phyloP scores from a whole-genome alignment of 2,329 filamentous ascomycete species.

The Leptographium galeiforme region DNA sequence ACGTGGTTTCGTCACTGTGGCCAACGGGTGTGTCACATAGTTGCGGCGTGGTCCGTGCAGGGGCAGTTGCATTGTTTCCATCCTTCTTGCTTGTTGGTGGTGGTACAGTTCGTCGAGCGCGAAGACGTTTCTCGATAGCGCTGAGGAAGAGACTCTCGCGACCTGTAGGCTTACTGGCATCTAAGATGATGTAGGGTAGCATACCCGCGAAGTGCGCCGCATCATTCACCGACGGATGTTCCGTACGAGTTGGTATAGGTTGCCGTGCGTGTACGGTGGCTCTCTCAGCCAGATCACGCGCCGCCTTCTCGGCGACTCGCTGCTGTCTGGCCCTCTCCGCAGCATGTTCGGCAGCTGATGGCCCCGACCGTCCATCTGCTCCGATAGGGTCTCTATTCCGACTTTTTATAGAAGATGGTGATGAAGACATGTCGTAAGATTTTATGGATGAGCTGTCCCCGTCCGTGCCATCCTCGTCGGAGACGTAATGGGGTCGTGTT shows the following conservation, averaged over 20 bases:
- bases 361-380: background rate
- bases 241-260: slow-evolving; percentile 31
- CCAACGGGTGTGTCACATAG: background rate
- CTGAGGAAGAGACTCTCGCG: slow-evolving; percentile 61
- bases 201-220: slow-evolving; percentile 43
- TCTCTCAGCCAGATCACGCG: slow-evolving; percentile 41
- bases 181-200: slow-evolving; percentile 56
- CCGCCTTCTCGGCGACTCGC: slow-evolving; percentile 41
- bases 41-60: background rate
- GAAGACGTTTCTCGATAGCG: slow-evolving; percentile 41
- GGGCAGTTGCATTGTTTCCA: background rate
- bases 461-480: background rate
- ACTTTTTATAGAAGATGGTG: background rate
- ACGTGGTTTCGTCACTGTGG: slow-evolving; percentile 7
- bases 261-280: slow-evolving; percentile 42
- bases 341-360: slow-evolving; percentile 33
- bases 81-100: slow-evolving; percentile 9
- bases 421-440: slow-evolving; percentile 5
- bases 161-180: slow-evolving; percentile 65
- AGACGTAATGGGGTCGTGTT: background rate
- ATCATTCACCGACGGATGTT: slow-evolving; percentile 42
- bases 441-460: background rate
- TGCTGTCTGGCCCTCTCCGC: slow-evolving; percentile 49
- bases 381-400: background rate
- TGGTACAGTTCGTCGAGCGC: slow-evolving; percentile 9